These are phyloP conservation scores for Saccharomyces hybrid DNA, from an alignment of 1,139 yeast species.

Conservation along the genomic window DNA sequence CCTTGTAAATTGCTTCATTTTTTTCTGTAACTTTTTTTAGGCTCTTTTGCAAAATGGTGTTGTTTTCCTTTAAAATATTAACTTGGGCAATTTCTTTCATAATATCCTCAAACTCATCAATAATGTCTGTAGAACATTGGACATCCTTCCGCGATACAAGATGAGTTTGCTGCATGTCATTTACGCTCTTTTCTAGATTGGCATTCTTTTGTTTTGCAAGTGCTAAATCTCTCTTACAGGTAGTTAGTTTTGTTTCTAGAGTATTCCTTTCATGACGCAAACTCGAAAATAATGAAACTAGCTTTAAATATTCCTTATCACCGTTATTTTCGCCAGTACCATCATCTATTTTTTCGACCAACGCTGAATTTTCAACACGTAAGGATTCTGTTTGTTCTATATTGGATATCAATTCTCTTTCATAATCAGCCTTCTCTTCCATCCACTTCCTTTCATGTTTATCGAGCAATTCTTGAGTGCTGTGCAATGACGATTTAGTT, in stretches of 20 bases:
- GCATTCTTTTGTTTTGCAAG: slow-evolving; percentile 35
- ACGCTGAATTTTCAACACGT: slow-evolving; percentile 29
- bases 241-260: slow-evolving; percentile 50
- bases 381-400: slow-evolving; percentile 47
- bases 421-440: slow-evolving; percentile 37
- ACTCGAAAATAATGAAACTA: slow-evolving; percentile 40
- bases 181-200: slow-evolving; percentile 28
- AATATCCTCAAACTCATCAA: slow-evolving; percentile 46
- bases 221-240: slow-evolving; percentile 30
- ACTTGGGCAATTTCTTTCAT: slow-evolving; percentile 59
- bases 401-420: slow-evolving; percentile 45
- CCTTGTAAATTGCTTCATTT: slow-evolving; percentile 29
- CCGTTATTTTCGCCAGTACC: slow-evolving; percentile 23
- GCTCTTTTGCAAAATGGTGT: slow-evolving; percentile 57
- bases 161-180: slow-evolving; percentile 21
- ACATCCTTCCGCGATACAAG: background rate
- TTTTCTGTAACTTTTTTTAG: slow-evolving; percentile 21
- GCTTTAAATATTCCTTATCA: slow-evolving; percentile 27
- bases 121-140: slow-evolving; percentile 22
- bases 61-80: slow-evolving; percentile 66
- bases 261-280: slow-evolving; percentile 74
- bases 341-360: slow-evolving; percentile 25
- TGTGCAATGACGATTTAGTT: slow-evolving; percentile 32
- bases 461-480: slow-evolving; percentile 30
- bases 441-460: slow-evolving; percentile 40